Evolutionary conservation across 495 filamentous ascomycete species (phyloP).

Genomic region (Aspergillus bridgeri): DNA sequence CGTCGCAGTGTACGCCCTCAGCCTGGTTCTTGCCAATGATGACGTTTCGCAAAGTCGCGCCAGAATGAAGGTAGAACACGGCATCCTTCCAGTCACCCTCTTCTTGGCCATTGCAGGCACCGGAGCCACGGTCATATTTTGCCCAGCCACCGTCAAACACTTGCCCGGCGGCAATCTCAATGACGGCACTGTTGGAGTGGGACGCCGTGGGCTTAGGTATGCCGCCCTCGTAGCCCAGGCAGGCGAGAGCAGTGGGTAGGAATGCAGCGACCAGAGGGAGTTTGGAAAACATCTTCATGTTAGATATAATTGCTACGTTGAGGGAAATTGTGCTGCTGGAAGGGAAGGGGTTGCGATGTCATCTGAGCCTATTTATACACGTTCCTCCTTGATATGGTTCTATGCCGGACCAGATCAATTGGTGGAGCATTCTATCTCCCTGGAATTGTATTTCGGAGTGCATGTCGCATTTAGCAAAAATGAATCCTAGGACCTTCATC

Average conservation of each 20-base stretch:
- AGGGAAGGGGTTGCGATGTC: neutral
- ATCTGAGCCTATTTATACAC: neutral
- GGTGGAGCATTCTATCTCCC: neutral
- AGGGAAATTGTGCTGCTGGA: neutral
- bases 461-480: neutral
- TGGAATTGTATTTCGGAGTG: neutral
- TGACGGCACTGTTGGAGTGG: conserved; percentile 15
- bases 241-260: conserved; percentile 14
- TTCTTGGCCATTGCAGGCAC: conserved; percentile 9
- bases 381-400: too few species aligned
- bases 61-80: conserved; percentile 16
- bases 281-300: neutral
- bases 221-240: conserved; percentile 19
- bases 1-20: conserved; percentile 20
- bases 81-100: conserved; percentile 16
- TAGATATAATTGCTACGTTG: neutral
- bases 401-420: neutral
- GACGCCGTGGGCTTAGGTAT: conserved; percentile 10
- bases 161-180: conserved; percentile 14
- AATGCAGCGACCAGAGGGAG: conserved; percentile 1
- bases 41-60: conserved; percentile 18
- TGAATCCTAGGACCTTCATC: neutral
- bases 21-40: conserved; percentile 20
- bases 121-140: conserved; percentile 19
- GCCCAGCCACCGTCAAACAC: conserved; percentile 20